phyloP scores from a whole-genome alignment of 768 basidiomycete species.

The Lepiota venenata region DNA sequence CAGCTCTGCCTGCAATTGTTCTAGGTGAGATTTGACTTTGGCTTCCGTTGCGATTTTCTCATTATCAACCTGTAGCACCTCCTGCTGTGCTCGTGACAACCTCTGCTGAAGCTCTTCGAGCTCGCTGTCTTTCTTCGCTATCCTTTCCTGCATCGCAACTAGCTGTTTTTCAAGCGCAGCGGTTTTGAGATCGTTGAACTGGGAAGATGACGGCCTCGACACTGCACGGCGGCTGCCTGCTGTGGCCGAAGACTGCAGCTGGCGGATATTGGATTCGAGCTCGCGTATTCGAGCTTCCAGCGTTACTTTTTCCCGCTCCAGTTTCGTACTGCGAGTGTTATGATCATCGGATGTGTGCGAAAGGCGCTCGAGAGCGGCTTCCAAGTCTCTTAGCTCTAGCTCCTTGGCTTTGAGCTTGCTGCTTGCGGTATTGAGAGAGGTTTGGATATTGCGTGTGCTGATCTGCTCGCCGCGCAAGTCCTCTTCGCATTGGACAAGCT shows the following conservation, averaged over 20 bases:
- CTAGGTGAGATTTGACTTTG: constrained; percentile 38
- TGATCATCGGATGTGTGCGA: constrained; percentile 51
- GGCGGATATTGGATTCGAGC: constrained; percentile 43
- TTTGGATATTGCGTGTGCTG: constrained; percentile 47
- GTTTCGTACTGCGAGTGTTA: constrained; percentile 35
- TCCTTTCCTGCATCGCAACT: constrained; percentile 37
- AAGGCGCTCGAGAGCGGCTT: constrained; percentile 51
- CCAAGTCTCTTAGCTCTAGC: constrained; percentile 48
- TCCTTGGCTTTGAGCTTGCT: constrained; percentile 51
- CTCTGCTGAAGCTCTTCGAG: constrained; percentile 43
- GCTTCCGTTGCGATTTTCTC: constrained; percentile 55
- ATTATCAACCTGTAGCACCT: constrained; percentile 53
- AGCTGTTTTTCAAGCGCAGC: constrained; percentile 56
- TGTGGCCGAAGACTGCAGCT: constrained; percentile 29
- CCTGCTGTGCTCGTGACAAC: constrained; percentile 43
- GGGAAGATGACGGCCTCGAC: constrained; percentile 55
- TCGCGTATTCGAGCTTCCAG: constrained; percentile 59
- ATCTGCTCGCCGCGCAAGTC: constrained; percentile 56
- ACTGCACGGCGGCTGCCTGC: constrained; percentile 28
- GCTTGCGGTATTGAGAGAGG: constrained; percentile 43
- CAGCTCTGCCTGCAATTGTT: constrained; percentile 38
- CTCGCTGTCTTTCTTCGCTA: constrained; percentile 42
- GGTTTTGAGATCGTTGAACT: constrained; percentile 48
- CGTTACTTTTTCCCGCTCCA: constrained; percentile 54
- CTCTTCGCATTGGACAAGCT: constrained; percentile 45